Percentiles rank a stretch among this genome's conserved stretches.
Evolutionary conservation across 1,284 basidiomycete species (phyloP).

Genomic region (Sutorius eximius): DNA sequence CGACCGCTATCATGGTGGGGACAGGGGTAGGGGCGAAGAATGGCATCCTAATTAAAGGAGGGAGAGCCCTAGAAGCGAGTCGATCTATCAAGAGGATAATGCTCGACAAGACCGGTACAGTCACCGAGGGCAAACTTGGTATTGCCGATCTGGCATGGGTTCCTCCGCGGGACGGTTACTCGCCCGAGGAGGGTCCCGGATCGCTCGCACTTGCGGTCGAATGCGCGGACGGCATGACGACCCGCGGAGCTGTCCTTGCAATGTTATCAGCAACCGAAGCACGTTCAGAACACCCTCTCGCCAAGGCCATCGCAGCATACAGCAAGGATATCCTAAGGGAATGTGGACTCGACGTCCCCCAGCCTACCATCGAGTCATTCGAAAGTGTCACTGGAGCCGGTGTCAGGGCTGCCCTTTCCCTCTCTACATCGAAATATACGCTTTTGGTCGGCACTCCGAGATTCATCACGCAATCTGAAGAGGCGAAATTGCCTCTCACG

Average conservation of each 20-base stretch:
- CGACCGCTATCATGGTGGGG: slow-evolving; percentile 99
- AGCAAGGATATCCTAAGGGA: slow-evolving; percentile 66
- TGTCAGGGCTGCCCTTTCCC: slow-evolving; percentile 66
- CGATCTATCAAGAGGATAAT: slow-evolving; percentile 80
- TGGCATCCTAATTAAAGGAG: slow-evolving; percentile 98
- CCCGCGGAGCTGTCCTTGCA: slow-evolving; percentile 66
- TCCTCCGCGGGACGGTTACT: slow-evolving; percentile 40
- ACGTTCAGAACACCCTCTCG: slow-evolving; percentile 94
- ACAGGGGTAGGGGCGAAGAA: slow-evolving; percentile 97
- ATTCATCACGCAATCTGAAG: slow-evolving; percentile 61
- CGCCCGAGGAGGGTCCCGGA: slow-evolving; percentile 32
- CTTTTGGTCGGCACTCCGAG: slow-evolving; percentile 75
- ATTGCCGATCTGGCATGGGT: slow-evolving; percentile 82
- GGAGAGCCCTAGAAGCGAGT: slow-evolving; percentile 90
- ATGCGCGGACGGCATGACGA: slow-evolving; percentile 61
- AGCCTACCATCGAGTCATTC: slow-evolving; percentile 62
- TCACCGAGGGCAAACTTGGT: slow-evolving; percentile 83
- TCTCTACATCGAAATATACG: slow-evolving; percentile 49
- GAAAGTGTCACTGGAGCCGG: slow-evolving; percentile 90
- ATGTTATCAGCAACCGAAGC: slow-evolving; percentile 88
- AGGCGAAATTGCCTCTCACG: slow-evolving; percentile 53
- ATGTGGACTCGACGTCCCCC: slow-evolving; percentile 36
- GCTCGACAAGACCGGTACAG: slow-evolving; percentile 97
- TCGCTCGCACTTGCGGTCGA: slow-evolving; percentile 47
- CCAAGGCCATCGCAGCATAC: slow-evolving; percentile 85